Percentiles rank a stretch among this genome's conserved stretches.
phyloP scores from a whole-genome alignment of 208 protist species.

The Trypanosoma theileri region DNA sequence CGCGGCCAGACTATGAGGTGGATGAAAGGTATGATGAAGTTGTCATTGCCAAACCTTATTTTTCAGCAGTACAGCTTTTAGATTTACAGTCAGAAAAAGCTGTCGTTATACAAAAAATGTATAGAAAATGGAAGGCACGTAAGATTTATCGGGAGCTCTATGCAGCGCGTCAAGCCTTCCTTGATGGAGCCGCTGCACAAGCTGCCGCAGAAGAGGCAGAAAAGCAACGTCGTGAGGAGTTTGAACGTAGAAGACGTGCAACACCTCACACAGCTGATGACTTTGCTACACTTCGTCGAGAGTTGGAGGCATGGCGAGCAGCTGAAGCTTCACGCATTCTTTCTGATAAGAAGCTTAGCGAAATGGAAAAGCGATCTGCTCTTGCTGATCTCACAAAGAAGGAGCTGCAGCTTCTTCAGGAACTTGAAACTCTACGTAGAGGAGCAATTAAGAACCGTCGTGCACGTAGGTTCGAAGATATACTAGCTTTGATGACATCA shows the following conservation, averaged over 20 bases:
- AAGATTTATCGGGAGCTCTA: conserved; percentile 58
- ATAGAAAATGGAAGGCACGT: conserved; percentile 93
- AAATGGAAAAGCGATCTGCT: conserved; percentile 57
- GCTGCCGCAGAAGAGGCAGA: conserved; percentile 66
- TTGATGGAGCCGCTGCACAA: conserved; percentile 49
- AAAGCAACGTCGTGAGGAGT: conserved; percentile 58
- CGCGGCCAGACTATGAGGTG: conserved; percentile 57
- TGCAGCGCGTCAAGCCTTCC: conserved; percentile 52
- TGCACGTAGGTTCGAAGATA: conserved; percentile 58
- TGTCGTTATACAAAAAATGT: conserved; percentile 91
- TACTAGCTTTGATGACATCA: conserved; percentile 73
- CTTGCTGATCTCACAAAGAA: conserved; percentile 92
- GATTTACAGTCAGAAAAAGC: conserved; percentile 68
- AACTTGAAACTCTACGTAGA: conserved; percentile 92
- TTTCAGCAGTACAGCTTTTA: conserved; percentile 69
- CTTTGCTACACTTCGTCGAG: conserved; percentile 92
- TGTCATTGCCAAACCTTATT: conserved; percentile 87
- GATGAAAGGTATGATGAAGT: conserved; percentile 63
- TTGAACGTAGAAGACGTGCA: conserved; percentile 86
- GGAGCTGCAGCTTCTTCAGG: conserved; percentile 94
- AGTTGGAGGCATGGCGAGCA: conserved; percentile 90
- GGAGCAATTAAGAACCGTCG: conserved; percentile 61
- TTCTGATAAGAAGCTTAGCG: conserved; percentile 37
- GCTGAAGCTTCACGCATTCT: conserved; percentile 82
- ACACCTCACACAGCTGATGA: conserved; percentile 90